Evolutionary conservation across 2,329 filamentous ascomycete species (phyloP), one percentile per base, ranked within the genome.

Genomic region (Fusarium nurragi): DNA sequence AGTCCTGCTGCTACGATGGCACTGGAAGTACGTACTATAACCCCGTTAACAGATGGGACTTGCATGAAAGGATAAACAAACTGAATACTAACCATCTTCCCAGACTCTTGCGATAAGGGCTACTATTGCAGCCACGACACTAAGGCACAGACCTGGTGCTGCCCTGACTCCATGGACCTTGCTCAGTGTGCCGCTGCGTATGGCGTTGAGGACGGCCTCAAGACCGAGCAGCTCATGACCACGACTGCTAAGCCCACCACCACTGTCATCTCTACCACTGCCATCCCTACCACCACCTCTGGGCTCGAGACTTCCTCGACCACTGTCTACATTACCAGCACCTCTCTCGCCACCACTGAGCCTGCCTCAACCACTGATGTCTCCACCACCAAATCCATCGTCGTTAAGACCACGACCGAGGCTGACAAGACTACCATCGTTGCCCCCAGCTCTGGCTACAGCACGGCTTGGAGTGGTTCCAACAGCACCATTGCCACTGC

Each of bases 81-180:
- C 34, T 13, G n/a, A 41, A 54, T 22, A 30, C 69, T 71, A 46
- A 71, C 60, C 7, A 22, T 14, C 3, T 26, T 25, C 6, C 25
- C 49, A 88, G 86, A 86, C 75, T 85, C 86, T 28, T 90, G 87
- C 74, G 82, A 86, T 28, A 74, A 77, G 16, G 86, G 85, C 46
- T 90, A 84, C 79, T 89, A 85, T 80, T 90, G 88, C 78, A 82
- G 85, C n/a, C 78, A 82, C 66, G 82, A 88, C 72, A 73, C 76
- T 49, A 69, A 74, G 40, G 75, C 77, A 51, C 77, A 80, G 54
- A 88, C 86, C 30, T 84, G 84, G 79, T 90, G 87, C 80, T 90
- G 87, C 76, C 85, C 86, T 38, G 76, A 87, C 39, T 79, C 77
- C 60, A 79, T 84, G 79, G 78, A 81, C 61, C 78, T 88, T 45